phyloP scores from a whole-genome alignment of 1,284 basidiomycete species.

The Ganoderma leucocontextum region DNA sequence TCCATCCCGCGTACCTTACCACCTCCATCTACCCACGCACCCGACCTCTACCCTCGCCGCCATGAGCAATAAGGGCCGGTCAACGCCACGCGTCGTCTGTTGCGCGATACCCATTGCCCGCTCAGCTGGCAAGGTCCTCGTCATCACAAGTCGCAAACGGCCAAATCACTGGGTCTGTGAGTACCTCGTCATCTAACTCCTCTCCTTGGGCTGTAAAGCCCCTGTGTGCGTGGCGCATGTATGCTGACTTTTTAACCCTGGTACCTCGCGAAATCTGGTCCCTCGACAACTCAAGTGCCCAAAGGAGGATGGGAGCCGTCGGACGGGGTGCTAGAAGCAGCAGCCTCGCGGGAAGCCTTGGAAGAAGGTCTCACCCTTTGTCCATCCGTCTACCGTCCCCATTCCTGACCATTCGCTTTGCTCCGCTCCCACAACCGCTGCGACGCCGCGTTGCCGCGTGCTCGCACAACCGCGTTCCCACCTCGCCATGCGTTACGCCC shows the following conservation, averaged over 20 bases:
- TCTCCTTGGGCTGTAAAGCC: conserved; percentile 16
- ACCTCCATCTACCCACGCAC: conserved; percentile 28
- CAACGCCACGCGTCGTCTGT: conserved; percentile 82
- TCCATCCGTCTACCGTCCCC: conserved; percentile 74
- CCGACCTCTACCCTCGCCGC: conserved; percentile 29
- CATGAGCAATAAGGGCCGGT: conserved; percentile 82
- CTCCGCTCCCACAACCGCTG: conserved; percentile 35
- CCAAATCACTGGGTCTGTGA: conserved; percentile 85
- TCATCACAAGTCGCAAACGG: conserved; percentile 83
- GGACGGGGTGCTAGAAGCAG: conserved; percentile 81
- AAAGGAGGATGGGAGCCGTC: conserved; percentile 87
- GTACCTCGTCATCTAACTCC: conserved; percentile 45
- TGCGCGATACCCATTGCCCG: conserved; percentile 84
- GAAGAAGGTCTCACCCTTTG: conserved; percentile 92
- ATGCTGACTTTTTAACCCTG: conserved; percentile 17
- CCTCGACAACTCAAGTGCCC: conserved; percentile 62
- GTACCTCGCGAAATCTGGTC: background rate
- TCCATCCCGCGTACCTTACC: conserved; percentile 26
- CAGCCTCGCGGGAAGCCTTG: conserved; percentile 86
- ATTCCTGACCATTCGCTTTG: conserved; percentile 53
- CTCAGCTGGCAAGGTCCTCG: conserved; percentile 74
- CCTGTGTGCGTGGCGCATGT: conserved; percentile 24
- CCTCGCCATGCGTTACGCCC: background rate
- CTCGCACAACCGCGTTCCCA: conserved; percentile 15
- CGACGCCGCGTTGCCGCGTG: conserved; percentile 15